phyloP scores from a whole-genome alignment of 2,329 filamentous ascomycete genomes.

The Talaromyces sp. region DNA sequence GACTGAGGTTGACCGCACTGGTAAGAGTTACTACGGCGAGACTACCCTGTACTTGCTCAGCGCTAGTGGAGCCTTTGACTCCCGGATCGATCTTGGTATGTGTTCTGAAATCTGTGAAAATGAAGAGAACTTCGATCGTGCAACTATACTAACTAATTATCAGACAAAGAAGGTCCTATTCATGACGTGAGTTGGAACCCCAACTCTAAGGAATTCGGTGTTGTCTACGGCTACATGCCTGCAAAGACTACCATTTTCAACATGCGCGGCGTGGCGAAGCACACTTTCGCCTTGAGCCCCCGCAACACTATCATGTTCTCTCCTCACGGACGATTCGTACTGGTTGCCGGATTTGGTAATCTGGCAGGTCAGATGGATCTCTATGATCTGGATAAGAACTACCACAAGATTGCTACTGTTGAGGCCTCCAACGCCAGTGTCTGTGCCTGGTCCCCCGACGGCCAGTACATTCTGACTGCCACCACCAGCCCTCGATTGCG shows the following conservation, averaged over 20 bases:
- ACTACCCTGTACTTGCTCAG: constrained; percentile 95
- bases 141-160: constrained; percentile 12
- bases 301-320: constrained; percentile 96
- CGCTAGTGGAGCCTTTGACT: constrained; percentile 88
- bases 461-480: constrained; percentile 93
- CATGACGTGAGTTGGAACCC: constrained; percentile 99
- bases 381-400: constrained; percentile 94
- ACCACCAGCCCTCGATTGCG: constrained; percentile 93
- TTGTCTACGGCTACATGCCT: constrained; percentile 98
- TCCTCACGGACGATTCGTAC: constrained; percentile 85
- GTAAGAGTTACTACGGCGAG: constrained; percentile 99
- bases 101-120: not conserved
- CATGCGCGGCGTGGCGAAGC: constrained; percentile 75
- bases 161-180: constrained; percentile 95
- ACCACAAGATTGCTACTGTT: constrained; percentile 87
- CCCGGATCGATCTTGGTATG: constrained; percentile 75
- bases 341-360: constrained; percentile 96
- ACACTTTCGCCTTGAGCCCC: constrained; percentile 83
- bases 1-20: constrained; percentile 96
- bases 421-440: constrained; percentile 95
- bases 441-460: constrained; percentile 96
- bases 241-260: constrained; percentile 99
- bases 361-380: constrained; percentile 96
- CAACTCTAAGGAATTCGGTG: constrained; percentile 95
- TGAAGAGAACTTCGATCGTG: not conserved